Evolutionary conservation across 257 asterid species (phyloP), one percentile per base, ranked within the genome.

Genomic region (Jacaranda mimosifolia): DNA sequence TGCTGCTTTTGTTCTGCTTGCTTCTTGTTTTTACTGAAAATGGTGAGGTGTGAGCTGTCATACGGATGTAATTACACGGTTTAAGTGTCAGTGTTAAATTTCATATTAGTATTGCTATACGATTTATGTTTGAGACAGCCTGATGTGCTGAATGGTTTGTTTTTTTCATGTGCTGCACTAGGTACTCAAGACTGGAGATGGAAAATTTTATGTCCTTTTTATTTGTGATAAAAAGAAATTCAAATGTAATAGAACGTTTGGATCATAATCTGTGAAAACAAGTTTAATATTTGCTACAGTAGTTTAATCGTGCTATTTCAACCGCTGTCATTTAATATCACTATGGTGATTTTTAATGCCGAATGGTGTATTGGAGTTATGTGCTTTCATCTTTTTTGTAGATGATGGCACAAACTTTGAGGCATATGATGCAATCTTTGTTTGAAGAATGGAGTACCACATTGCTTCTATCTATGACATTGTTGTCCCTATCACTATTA

Each of bases 231-330:
- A 12, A 40, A 46, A 18, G 3, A 72, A 32, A 19, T 7, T 7
- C 17, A 1, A n/a, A 64, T 15, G 3, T 40, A 42, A 52, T n/a
- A 14, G 26, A 71, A 39, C 8, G 56, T 14, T 9, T 39, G 19
- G 18, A 71, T 71, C 18, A 40, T 71, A 18, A 55, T 70, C 13
- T 39, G 65, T 60, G 78, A 26, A 57, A 21, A 43, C 52, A 67
- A 76, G 42, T 68, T 67, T 5, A 32, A 15, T 42, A 10, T 19
- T 57, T 63, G 3, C 19, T 40, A 43, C 5, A 18, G 64, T 11
- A 15, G 10, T 53, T 39, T n/a, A 63, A 42, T 26, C 32, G 7
- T 8, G 45, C 57, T 35, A n/a, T 51, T 64, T 55, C 18, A 42
- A 53, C 32, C 12, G 59, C 68, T 55, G 39, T 1, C 17, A 51